Conservation (phyloP, 441 rosid species). For the Gossypium trilobum region DNA sequence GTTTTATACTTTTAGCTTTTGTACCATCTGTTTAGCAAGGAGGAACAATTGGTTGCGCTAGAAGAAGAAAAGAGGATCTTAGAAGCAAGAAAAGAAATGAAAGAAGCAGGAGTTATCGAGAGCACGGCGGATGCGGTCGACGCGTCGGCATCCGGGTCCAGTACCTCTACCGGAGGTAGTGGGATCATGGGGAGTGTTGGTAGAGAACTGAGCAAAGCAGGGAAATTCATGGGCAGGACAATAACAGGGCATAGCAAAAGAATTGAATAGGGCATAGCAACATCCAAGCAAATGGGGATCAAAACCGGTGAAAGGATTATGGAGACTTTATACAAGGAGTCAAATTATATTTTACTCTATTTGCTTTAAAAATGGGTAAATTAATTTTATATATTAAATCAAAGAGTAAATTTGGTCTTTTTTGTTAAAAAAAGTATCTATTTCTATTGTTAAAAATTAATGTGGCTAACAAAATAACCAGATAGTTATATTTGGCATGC, state of each 20-base stretch:
- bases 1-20: slow-evolving; percentile 36
- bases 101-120: slow-evolving; percentile 83
- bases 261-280: slow-evolving; percentile 47
- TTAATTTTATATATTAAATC: too few relatives aligned
- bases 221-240: slow-evolving; percentile 82
- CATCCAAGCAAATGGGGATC: slow-evolving; percentile 46
- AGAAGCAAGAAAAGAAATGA: slow-evolving; percentile 71
- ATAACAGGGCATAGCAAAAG: slow-evolving; percentile 70
- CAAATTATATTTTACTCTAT: too few relatives aligned
- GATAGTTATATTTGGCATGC: too few relatives aligned
- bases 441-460: too few relatives aligned
- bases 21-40: slow-evolving; percentile 68
- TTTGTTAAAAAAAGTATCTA: too few relatives aligned
- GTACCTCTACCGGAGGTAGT: slow-evolving; percentile 34
- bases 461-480: too few relatives aligned
- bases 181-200: slow-evolving; percentile 67
- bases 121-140: slow-evolving; percentile 79
- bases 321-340: too few relatives aligned
- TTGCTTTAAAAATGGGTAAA: too few relatives aligned
- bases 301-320: too few relatives aligned
- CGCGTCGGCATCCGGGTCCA: slow-evolving; percentile 14
- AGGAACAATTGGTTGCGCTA: slow-evolving; percentile 70
- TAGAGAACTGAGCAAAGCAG: slow-evolving; percentile 78
- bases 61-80: slow-evolving; percentile 74
- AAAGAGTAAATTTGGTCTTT: too few relatives aligned